phyloP scores from a whole-genome alignment of 306 rosid genomes.

The Sphenostylis stenocarpa region DNA sequence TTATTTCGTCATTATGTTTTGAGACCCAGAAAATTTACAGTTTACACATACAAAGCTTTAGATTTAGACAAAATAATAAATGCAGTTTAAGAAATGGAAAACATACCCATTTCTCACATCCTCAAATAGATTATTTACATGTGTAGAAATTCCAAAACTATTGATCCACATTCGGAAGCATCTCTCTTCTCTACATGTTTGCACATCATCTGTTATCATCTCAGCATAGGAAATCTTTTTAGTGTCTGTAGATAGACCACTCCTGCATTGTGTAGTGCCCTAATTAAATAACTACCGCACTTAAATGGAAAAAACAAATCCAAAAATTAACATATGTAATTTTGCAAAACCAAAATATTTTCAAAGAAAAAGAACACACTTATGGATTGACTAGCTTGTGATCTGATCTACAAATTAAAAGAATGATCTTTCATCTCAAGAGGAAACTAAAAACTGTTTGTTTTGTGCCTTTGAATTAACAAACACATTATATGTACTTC shows the following conservation, averaged over 20 bases:
- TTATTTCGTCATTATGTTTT: neutral
- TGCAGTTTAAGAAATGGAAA: slow-evolving; percentile 23
- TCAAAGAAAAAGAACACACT: neutral
- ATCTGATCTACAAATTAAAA: neutral
- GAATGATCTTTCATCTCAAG: neutral
- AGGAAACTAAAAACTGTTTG: neutral
- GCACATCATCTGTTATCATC: slow-evolving; percentile 93
- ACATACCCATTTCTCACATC: slow-evolving; percentile 92
- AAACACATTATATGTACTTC: neutral
- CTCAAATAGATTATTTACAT: slow-evolving; percentile 81
- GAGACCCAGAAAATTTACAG: neutral
- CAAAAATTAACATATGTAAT: neutral
- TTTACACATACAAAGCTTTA: neutral
- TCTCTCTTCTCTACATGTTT: slow-evolving; percentile 94
- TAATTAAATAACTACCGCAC: slow-evolving; percentile 26
- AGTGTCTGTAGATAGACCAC: slow-evolving; percentile 83
- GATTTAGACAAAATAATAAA: slow-evolving; percentile 3
- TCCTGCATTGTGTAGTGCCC: slow-evolving; percentile 52
- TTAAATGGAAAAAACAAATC: neutral
- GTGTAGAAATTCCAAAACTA: slow-evolving; percentile 79
- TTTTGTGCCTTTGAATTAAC: neutral
- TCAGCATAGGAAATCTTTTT: slow-evolving; percentile 81
- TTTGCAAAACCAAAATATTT: neutral
- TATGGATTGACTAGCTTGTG: neutral
- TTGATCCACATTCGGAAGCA: slow-evolving; percentile 95